A percentile compares a stretch with the other conserved stretches of the same genome.
phyloP scores from a whole-genome alignment of 768 basidiomycete genomes.

The Steccherinum ochraceum region DNA sequence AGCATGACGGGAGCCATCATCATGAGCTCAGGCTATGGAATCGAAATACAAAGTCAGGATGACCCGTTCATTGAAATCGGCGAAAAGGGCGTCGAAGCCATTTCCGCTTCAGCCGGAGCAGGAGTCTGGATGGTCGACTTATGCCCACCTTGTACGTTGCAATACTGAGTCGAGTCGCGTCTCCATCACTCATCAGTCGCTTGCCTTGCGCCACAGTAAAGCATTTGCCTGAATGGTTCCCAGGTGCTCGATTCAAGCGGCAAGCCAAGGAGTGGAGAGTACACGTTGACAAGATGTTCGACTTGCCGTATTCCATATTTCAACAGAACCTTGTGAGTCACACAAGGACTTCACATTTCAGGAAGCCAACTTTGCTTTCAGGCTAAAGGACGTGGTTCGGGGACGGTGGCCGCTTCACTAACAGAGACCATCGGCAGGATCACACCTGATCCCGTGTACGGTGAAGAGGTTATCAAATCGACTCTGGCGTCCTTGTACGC shows the following conservation, averaged over 20 bases:
- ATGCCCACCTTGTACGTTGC: neutral
- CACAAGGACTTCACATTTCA: neutral
- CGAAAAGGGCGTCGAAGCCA: conserved; percentile 6
- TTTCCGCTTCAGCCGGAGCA: conserved; percentile 7
- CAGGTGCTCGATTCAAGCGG: conserved; percentile 19
- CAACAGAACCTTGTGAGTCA: neutral
- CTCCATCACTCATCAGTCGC: neutral
- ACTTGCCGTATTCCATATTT: neutral
- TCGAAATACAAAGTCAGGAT: conserved; percentile 9
- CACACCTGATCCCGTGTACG: conserved; percentile 5
- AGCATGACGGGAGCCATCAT: conserved; percentile 13
- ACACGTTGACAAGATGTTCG: neutral
- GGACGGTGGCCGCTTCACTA: conserved; percentile 1
- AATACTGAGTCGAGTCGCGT: too few species aligned
- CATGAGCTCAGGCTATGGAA: conserved; percentile 11
- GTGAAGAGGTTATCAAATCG: conserved; percentile 3
- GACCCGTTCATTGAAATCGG: conserved; percentile 13
- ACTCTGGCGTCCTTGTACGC: conserved; percentile 12
- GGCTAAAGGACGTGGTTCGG: conserved; percentile 1
- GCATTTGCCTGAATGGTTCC: conserved; percentile 20
- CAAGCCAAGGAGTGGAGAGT: conserved; percentile 9
- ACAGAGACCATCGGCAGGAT: conserved; percentile 1
- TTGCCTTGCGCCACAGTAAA: too few species aligned
- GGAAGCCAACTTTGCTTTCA: neutral
- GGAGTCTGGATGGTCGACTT: conserved; percentile 13